Conservation (phyloP, 176 grass and related monocot genomes). For the Avena sativa region DNA sequence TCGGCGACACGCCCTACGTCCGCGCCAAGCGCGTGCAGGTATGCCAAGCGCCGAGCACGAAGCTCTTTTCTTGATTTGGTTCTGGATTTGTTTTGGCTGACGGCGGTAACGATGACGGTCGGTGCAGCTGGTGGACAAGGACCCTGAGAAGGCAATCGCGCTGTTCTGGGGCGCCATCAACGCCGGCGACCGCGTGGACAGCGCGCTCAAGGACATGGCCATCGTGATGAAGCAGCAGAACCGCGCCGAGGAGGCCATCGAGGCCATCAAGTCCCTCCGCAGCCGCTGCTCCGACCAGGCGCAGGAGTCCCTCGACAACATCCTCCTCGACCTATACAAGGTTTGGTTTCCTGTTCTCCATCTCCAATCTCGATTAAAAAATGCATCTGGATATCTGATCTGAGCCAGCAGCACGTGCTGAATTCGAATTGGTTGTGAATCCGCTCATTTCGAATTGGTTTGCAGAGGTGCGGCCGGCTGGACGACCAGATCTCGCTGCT, state of each 20-base stretch:
- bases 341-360: constrained; percentile 15
- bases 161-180: constrained; percentile 98
- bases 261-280: constrained; percentile 97
- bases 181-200: constrained; percentile 84
- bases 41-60: too few species aligned
- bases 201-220: constrained; percentile 99
- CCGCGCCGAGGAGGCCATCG: constrained; percentile 93
- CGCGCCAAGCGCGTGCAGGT: constrained; percentile 94
- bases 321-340: constrained; percentile 97
- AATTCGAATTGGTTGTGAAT: constrained; percentile 9
- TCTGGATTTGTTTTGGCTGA: neutral
- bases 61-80: neutral
- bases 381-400: neutral
- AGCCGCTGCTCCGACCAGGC: constrained; percentile 88
- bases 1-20: constrained; percentile 92
- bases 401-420: neutral
- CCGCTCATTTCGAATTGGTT: neutral
- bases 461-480: constrained; percentile 84
- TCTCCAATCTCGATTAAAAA: neutral
- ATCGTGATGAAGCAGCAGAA: constrained; percentile 99
- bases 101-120: too few species aligned
- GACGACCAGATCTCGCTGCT: constrained; percentile 90
- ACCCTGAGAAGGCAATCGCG: constrained; percentile 85
- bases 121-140: constrained; percentile 90
- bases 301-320: constrained; percentile 97